Evolutionary conservation across 345 rosid species (phyloP).

Genomic region (Microcos paniculata): DNA sequence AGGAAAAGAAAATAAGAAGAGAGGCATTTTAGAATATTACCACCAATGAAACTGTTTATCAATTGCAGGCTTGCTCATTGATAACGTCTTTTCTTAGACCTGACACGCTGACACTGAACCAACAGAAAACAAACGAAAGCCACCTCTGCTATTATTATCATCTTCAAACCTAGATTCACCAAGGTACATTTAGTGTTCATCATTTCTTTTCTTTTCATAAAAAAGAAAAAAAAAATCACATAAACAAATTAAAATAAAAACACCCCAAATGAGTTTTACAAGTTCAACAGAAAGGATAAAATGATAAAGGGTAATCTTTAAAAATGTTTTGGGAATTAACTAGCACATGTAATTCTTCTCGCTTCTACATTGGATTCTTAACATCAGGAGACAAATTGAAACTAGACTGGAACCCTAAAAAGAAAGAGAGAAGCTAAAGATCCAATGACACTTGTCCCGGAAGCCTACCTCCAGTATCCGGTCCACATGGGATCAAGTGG

Average conservation of each 20-base stretch:
- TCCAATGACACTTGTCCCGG: neutral
- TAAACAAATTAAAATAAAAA: neutral
- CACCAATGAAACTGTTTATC: neutral
- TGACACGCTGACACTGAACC: slow-evolving; percentile 18
- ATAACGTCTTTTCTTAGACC: slow-evolving; percentile 40
- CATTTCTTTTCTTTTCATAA: neutral
- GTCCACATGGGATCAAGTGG: too few species aligned
- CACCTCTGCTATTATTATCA: slow-evolving; percentile 38
- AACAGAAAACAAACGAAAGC: slow-evolving; percentile 35
- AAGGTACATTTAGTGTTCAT: neutral
- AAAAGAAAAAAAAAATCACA: neutral
- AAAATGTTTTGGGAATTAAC: neutral
- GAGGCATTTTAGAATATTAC: neutral
- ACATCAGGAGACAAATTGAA: slow-evolving; percentile 6
- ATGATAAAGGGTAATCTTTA: neutral
- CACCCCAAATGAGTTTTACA: neutral
- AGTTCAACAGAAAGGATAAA: neutral
- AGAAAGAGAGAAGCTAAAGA: too few species aligned
- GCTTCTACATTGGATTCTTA: neutral
- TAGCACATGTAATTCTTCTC: neutral
- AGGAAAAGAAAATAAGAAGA: neutral
- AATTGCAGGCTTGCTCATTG: slow-evolving; percentile 12
- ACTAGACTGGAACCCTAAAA: too few species aligned
- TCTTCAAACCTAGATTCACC: slow-evolving; percentile 32
- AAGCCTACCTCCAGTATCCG: neutral